Conservation (phyloP, 2,329 filamentous ascomycete genomes). For the Neofusicoccum cordaticola region DNA sequence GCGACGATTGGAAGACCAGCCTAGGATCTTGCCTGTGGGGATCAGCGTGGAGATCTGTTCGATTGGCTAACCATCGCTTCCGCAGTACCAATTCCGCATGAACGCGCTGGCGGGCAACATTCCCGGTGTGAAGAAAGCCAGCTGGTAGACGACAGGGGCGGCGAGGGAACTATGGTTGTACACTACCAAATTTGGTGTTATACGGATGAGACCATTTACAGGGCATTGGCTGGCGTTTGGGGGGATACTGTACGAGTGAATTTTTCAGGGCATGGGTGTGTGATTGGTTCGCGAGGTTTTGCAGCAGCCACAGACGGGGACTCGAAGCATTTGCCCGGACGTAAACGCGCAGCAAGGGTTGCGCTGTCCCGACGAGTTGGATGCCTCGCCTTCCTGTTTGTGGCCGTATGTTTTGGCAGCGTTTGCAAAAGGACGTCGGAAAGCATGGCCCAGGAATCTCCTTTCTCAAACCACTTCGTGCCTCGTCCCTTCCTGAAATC, state of each 20-base stretch:
- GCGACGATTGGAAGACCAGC: neutral
- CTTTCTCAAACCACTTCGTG: neutral
- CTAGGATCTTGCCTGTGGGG: no score
- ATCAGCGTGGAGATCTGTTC: neutral
- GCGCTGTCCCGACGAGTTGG: no score
- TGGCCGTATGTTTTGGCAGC: no score
- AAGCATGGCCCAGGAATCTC: neutral
- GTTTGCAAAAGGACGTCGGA: no score
- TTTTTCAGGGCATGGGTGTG: no score
- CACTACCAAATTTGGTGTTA: slow-evolving; percentile 4
- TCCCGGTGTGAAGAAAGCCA: slow-evolving; percentile 92
- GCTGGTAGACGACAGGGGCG: slow-evolving; percentile 64
- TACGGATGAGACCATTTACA: neutral
- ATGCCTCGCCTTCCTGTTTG: no score
- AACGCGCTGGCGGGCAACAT: slow-evolving; percentile 81
- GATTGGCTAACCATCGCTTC: neutral
- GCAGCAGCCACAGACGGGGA: no score
- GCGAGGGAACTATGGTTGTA: neutral
- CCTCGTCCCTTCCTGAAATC: neutral
- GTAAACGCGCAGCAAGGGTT: no score
- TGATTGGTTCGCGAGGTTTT: no score
- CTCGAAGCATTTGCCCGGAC: no score
- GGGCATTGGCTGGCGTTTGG: slow-evolving; percentile 32
- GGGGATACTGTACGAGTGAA: neutral
- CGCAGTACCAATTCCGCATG: slow-evolving; percentile 86